A percentile compares a stretch with the other conserved stretches of the same genome.
These are phyloP conservation scores for Colletotrichum orchidophilum DNA, from an alignment of 2,329 filamentous ascomycete genomes.

Conservation along the genomic window DNA sequence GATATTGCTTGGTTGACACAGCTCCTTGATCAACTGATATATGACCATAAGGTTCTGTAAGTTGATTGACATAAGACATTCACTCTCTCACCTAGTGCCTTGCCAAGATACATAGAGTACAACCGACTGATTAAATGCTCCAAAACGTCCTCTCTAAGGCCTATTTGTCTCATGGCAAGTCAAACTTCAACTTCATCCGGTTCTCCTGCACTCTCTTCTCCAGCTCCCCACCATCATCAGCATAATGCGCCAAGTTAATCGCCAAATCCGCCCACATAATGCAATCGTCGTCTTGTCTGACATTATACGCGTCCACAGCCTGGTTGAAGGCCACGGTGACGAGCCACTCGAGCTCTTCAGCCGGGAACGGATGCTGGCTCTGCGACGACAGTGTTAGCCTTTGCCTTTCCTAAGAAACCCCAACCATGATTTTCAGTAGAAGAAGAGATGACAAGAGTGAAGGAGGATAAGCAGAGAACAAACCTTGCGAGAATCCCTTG, in stretches of 20 bases:
- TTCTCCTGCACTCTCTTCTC: constrained; percentile 14
- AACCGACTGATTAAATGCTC: too few species aligned
- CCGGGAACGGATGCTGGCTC: constrained; percentile 64
- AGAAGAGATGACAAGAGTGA: background rate
- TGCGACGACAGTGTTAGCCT: constrained; percentile 38
- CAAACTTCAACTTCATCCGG: constrained; percentile 9
- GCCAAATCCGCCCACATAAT: constrained; percentile 71
- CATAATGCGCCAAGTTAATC: constrained; percentile 67
- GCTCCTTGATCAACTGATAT: too few species aligned
- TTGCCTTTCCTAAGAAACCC: too few species aligned
- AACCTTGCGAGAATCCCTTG: constrained; percentile 60
- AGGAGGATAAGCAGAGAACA: constrained; percentile 29
- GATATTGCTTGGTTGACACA: too few species aligned
- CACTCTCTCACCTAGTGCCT: too few species aligned
- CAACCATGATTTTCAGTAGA: too few species aligned
- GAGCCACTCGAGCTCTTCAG: constrained; percentile 80
- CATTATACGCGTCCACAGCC: constrained; percentile 71
- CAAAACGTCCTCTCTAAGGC: background rate
- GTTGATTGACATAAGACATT: too few species aligned
- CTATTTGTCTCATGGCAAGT: background rate
- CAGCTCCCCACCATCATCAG: constrained; percentile 62
- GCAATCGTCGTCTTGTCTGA: constrained; percentile 62
- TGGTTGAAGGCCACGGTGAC: constrained; percentile 75
- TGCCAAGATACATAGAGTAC: too few species aligned
- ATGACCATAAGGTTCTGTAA: too few species aligned